Conservation (phyloP, 228 moss, liverwort and hornwort species). For the Sphagnum fallax region DNA sequence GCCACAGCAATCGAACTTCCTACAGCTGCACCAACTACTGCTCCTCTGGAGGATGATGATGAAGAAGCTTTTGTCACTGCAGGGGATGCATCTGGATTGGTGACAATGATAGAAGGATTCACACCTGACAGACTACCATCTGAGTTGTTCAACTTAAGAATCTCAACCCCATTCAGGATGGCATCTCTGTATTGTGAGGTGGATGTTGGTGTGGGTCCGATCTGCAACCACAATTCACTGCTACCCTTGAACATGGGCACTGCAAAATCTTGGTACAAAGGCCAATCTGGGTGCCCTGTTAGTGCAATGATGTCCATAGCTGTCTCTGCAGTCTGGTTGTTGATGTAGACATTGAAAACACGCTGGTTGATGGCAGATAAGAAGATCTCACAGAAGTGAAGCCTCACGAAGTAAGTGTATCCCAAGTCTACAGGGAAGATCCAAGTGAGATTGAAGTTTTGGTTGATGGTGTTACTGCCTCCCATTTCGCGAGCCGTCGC, state of each 20-base stretch:
- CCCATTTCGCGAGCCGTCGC: conserved; percentile 48
- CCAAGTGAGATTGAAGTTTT: conserved; percentile 63
- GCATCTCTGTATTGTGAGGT: conserved; percentile 17
- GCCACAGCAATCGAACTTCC: conserved; percentile 40
- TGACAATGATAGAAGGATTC: conserved; percentile 2
- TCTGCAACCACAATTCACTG: conserved; percentile 37
- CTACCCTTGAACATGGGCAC: conserved; percentile 20
- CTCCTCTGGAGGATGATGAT: conserved; percentile 13
- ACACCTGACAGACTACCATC: conserved; percentile 20
- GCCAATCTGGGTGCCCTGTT: conserved; percentile 5
- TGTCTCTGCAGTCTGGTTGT: conserved; percentile 35
- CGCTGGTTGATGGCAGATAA: conserved; percentile 18
- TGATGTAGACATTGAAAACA: conserved; percentile 64
- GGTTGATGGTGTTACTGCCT: conserved; percentile 3
- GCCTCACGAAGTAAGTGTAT: conserved; percentile 53
- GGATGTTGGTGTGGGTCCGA: conserved; percentile 30
- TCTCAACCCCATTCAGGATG: conserved; percentile 78
- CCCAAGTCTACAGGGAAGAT: conserved; percentile 53
- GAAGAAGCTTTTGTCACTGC: neutral
- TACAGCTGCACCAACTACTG: conserved; percentile 59
- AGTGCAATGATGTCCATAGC: conserved; percentile 5
- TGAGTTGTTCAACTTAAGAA: conserved; percentile 72
- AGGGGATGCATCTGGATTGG: neutral
- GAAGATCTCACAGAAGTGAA: conserved; percentile 55
- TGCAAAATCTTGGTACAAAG: conserved; percentile 25